These are phyloP conservation scores for Cymbopogon flexuosus DNA, from an alignment of 202 grass and related monocot species.

Conservation along the genomic window DNA sequence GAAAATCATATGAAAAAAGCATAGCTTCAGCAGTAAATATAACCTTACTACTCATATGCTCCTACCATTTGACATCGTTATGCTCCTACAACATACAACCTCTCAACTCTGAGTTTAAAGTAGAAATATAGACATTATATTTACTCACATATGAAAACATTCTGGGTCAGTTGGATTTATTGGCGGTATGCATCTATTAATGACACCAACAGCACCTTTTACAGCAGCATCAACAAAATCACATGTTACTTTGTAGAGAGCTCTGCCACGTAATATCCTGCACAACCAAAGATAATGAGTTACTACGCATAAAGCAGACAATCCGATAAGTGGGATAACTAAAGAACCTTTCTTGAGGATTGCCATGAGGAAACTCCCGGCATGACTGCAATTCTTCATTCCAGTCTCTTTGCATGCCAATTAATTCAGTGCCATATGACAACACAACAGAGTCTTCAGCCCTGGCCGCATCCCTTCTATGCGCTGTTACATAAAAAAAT, in stretches of 20 bases:
- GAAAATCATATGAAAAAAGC: neutral
- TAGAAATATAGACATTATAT: neutral
- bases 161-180: constrained; percentile 99
- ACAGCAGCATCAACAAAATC: constrained; percentile 98
- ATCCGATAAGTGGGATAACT: constrained; percentile 1
- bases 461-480: constrained; percentile 81
- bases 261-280: constrained; percentile 93
- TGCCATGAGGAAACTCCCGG: constrained; percentile 83
- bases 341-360: constrained; percentile 78
- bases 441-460: constrained; percentile 76
- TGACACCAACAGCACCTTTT: constrained; percentile 96
- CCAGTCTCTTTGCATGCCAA: constrained; percentile 99
- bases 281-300: constrained; percentile 32
- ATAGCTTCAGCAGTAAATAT: neutral
- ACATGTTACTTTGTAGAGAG: constrained; percentile 96
- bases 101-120: neutral
- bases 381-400: constrained; percentile 97
- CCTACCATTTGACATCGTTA: neutral
- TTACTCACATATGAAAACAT: constrained; percentile 98
- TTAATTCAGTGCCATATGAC: constrained; percentile 87
- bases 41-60: neutral
- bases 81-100: no score
- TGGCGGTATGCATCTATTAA: constrained; percentile 92
- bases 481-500: constrained; percentile 52
- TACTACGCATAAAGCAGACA: constrained; percentile 1